phyloP scores from a whole-genome alignment of 345 rosid genomes.

The Excoecaria cochinchinensis region DNA sequence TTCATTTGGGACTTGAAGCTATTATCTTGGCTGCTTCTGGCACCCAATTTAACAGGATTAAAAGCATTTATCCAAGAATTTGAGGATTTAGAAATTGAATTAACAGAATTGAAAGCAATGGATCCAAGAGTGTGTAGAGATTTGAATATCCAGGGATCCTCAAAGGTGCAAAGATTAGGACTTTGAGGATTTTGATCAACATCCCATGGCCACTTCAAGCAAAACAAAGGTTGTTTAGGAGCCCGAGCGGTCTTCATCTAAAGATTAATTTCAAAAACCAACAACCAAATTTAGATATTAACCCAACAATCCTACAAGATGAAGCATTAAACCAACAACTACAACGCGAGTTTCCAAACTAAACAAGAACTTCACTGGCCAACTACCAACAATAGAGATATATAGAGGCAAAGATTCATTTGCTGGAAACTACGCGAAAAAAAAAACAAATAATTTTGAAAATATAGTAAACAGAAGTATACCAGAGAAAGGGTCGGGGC shows the following conservation, averaged over 20 bases:
- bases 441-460: too few species aligned
- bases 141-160: constrained; percentile 73
- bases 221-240: constrained; percentile 48
- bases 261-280: not conserved
- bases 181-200: constrained; percentile 33
- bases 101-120: constrained; percentile 50
- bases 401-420: too few species aligned
- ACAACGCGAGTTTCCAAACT: not conserved
- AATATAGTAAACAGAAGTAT: too few species aligned
- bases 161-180: constrained; percentile 46
- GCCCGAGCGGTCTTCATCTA: constrained; percentile 15
- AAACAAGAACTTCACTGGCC: not conserved
- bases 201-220: constrained; percentile 87
- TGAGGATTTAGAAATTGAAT: constrained; percentile 38
- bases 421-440: too few species aligned
- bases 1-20: constrained; percentile 33
- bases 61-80: constrained; percentile 32
- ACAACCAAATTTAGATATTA: not conserved
- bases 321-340: not conserved
- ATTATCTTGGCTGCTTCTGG: constrained; percentile 15
- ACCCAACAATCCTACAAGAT: not conserved
- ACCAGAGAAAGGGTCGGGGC: too few species aligned
- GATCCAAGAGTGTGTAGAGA: constrained; percentile 66
- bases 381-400: too few species aligned
- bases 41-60: constrained; percentile 25